These are phyloP conservation scores for Fusarium foetens DNA, from an alignment of 2,329 filamentous ascomycete species.

Conservation along the genomic window DNA sequence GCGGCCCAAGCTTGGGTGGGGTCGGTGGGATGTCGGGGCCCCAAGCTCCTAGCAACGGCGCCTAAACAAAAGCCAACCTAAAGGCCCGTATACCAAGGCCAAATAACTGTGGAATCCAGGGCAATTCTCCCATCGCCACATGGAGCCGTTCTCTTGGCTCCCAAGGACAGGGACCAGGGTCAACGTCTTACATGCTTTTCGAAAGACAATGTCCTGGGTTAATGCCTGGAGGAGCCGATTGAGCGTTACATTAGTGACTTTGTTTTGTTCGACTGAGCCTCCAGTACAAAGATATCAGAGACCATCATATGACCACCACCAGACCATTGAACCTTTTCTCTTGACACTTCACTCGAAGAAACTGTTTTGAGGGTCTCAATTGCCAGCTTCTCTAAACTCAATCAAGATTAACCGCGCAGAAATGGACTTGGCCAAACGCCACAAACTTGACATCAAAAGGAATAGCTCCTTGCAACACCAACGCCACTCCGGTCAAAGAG, in stretches of 20 bases:
- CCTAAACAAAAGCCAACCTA: slow-evolving; percentile 40
- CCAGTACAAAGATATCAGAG: neutral
- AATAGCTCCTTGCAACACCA: slow-evolving; percentile 18
- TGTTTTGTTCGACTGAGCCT: neutral
- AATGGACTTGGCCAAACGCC: slow-evolving; percentile 24
- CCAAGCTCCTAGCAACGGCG: slow-evolving; percentile 45
- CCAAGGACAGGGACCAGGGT: slow-evolving; percentile 12
- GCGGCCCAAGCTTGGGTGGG: slow-evolving; percentile 39
- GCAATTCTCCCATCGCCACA: slow-evolving; percentile 27
- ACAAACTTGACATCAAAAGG: slow-evolving; percentile 26
- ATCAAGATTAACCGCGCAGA: slow-evolving; percentile 38
- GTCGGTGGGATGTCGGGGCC: slow-evolving; percentile 27
- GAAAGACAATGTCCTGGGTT: slow-evolving; percentile 1
- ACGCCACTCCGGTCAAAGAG: slow-evolving; percentile 31
- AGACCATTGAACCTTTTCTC: neutral
- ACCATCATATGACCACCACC: neutral
- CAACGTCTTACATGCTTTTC: slow-evolving; percentile 1
- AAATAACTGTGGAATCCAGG: slow-evolving; percentile 25
- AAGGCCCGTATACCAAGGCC: slow-evolving; percentile 21
- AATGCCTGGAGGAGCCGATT: slow-evolving; percentile 5
- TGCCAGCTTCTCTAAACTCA: slow-evolving; percentile 26
- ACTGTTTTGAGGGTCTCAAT: neutral
- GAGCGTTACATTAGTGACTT: neutral
- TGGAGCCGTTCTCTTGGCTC: slow-evolving; percentile 25
- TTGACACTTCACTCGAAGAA: neutral